These are phyloP conservation scores for Fusarium oxysporum DNA, from an alignment of 2,329 filamentous ascomycete species.

Conservation along the genomic window DNA sequence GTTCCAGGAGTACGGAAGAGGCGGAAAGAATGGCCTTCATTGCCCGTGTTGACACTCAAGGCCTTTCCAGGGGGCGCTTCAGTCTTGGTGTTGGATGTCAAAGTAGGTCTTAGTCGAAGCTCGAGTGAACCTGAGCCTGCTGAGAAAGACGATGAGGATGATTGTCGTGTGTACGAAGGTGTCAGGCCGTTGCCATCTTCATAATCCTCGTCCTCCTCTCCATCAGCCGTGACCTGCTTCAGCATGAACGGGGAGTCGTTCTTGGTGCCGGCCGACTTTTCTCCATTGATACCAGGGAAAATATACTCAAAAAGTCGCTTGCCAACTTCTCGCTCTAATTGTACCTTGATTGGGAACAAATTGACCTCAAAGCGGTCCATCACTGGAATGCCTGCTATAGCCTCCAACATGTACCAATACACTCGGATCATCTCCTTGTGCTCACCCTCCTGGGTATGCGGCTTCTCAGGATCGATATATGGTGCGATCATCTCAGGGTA, in stretches of 20 bases:
- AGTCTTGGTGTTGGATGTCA: constrained; percentile 67
- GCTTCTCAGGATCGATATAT: constrained; percentile 77
- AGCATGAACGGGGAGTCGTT: constrained; percentile 71
- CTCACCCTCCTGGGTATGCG: constrained; percentile 53
- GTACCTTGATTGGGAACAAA: constrained; percentile 91
- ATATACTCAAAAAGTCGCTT: constrained; percentile 97
- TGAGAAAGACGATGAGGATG: constrained; percentile 58
- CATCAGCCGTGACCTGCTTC: constrained; percentile 51
- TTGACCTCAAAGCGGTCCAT: constrained; percentile 98
- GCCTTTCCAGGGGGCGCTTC: constrained; percentile 58
- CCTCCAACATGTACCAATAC: constrained; percentile 98
- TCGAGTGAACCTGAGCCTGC: constrained; percentile 81
- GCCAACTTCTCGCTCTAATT: constrained; percentile 91
- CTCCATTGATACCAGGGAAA: constrained; percentile 84
- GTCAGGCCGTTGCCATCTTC: constrained; percentile 54
- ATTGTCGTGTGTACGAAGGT: constrained; percentile 58
- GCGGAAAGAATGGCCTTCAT: constrained; percentile 63
- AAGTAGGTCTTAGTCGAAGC: constrained; percentile 83
- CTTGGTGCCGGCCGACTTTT: constrained; percentile 58
- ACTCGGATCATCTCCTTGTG: constrained; percentile 89
- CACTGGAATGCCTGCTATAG: constrained; percentile 96
- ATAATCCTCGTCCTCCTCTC: constrained; percentile 63
- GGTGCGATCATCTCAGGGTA: constrained; percentile 97
- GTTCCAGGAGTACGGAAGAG: constrained; percentile 61
- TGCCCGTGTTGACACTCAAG: constrained; percentile 60